Conservation (phyloP, 345 rosid genomes). For the Cardamine chenopodiifolia region DNA sequence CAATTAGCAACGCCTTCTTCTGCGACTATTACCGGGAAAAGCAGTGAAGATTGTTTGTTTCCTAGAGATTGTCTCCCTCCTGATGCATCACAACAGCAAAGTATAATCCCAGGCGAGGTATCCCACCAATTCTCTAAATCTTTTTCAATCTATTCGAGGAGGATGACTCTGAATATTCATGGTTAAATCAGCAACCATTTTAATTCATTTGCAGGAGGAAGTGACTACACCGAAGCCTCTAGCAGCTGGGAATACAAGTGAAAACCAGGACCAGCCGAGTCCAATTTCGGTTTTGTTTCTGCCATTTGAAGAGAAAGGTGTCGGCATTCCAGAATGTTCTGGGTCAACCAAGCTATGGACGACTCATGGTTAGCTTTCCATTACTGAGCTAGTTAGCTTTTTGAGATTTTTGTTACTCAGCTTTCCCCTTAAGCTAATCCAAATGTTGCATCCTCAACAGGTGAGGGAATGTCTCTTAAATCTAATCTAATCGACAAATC, state of each 20-base stretch:
- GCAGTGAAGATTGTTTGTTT: slow-evolving; percentile 19
- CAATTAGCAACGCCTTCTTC: slow-evolving; percentile 38
- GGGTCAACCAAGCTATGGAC: slow-evolving; percentile 47
- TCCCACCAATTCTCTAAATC: slow-evolving; percentile 8
- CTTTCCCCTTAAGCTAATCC: slow-evolving; percentile 53
- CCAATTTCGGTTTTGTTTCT: slow-evolving; percentile 88
- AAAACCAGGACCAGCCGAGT: slow-evolving; percentile 87
- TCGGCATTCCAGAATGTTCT: slow-evolving; percentile 47
- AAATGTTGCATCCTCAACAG: slow-evolving; percentile 59
- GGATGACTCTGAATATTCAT: slow-evolving; percentile 1
- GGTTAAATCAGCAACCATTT: slow-evolving; percentile 26
- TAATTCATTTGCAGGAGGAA: slow-evolving; percentile 55
- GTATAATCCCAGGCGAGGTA: slow-evolving; percentile 61
- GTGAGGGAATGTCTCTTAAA: slow-evolving; percentile 49
- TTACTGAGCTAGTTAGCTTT: slow-evolving; percentile 16
- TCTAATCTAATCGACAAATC: slow-evolving; percentile 84
- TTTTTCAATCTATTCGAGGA: neutral
- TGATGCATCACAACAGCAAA: slow-evolving; percentile 41
- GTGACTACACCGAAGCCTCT: slow-evolving; percentile 50
- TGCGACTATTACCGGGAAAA: slow-evolving; percentile 41
- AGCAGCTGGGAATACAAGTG: slow-evolving; percentile 51
- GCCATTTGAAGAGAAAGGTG: slow-evolving; percentile 74
- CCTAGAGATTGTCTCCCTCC: slow-evolving; percentile 37
- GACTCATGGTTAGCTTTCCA: slow-evolving; percentile 45
- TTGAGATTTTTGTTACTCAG: slow-evolving; percentile 27